Conservation (phyloP, 257 asterid genomes). For the Haberlea rhodopensis region DNA sequence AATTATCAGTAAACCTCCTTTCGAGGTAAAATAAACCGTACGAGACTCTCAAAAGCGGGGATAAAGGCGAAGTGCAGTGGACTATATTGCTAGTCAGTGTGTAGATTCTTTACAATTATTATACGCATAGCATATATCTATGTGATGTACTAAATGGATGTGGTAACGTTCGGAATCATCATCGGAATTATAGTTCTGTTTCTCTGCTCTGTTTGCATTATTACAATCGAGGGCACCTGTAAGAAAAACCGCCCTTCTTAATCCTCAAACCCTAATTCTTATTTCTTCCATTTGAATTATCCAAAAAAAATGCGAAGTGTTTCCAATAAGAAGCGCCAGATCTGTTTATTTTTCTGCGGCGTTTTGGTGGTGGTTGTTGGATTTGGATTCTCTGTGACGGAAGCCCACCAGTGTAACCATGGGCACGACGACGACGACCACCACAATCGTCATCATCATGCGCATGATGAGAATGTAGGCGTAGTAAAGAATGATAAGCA, state of each 20-base stretch:
- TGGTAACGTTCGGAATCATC: slow-evolving; percentile 77
- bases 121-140: too few relatives aligned
- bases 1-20: too few relatives aligned
- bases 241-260: slow-evolving; percentile 47
- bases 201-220: slow-evolving; percentile 65
- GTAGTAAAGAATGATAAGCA: slow-evolving; percentile 27
- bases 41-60: too few relatives aligned
- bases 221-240: slow-evolving; percentile 85
- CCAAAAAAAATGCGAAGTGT: slow-evolving; percentile 26
- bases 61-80: too few relatives aligned
- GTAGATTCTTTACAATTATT: too few relatives aligned
- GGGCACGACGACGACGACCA: too few relatives aligned
- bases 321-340: slow-evolving; percentile 34
- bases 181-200: slow-evolving; percentile 80
- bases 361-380: slow-evolving; percentile 39
- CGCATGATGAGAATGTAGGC: slow-evolving; percentile 32
- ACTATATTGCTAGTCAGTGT: too few relatives aligned
- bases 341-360: slow-evolving; percentile 28
- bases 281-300: not conserved
- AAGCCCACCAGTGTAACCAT: slow-evolving; percentile 64
- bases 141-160: slow-evolving; percentile 64
- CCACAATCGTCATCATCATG: slow-evolving; percentile 33
- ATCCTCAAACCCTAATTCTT: slow-evolving; percentile 29
- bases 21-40: too few relatives aligned
- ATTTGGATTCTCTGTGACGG: slow-evolving; percentile 36